Evolutionary conservation across 139 green algal genomes (phyloP).

Genomic region (Chlamydomonas urium): DNA sequence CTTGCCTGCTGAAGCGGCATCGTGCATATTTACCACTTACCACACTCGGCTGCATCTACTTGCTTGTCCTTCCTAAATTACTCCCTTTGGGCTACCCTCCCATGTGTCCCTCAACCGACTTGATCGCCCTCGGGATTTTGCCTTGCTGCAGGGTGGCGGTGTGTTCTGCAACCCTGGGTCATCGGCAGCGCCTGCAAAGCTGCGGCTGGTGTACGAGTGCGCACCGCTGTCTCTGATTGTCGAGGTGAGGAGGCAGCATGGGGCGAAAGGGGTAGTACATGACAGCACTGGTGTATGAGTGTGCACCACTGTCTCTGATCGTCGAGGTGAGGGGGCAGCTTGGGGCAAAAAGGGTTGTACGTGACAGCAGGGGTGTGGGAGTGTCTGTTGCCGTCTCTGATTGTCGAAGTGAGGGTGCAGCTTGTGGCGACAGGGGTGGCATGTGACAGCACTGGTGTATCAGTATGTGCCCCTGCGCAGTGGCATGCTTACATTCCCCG

Average conservation of each 20-base stretch:
- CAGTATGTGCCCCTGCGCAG: not conserved
- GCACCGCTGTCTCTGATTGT: conserved; percentile 68
- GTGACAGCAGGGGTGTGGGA: not conserved
- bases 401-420: not conserved
- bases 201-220: conserved; percentile 82
- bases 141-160: conserved; percentile 64
- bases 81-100: too few species aligned
- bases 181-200: conserved; percentile 58
- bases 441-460: not conserved
- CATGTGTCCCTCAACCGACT: too few species aligned
- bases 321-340: not conserved
- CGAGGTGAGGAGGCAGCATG: conserved; percentile 44
- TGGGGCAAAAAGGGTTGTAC: not conserved
- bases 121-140: too few species aligned
- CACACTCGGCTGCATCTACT: too few species aligned
- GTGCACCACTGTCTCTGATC: not conserved
- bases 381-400: not conserved
- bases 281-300: not conserved
- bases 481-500: not conserved
- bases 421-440: not conserved
- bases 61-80: too few species aligned
- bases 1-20: too few species aligned
- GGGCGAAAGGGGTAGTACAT: too few species aligned
- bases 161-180: conserved; percentile 80
- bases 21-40: too few species aligned